These are phyloP conservation scores for Aeschynomene evenia DNA, from an alignment of 306 rosid genomes.

Conservation along the genomic window DNA sequence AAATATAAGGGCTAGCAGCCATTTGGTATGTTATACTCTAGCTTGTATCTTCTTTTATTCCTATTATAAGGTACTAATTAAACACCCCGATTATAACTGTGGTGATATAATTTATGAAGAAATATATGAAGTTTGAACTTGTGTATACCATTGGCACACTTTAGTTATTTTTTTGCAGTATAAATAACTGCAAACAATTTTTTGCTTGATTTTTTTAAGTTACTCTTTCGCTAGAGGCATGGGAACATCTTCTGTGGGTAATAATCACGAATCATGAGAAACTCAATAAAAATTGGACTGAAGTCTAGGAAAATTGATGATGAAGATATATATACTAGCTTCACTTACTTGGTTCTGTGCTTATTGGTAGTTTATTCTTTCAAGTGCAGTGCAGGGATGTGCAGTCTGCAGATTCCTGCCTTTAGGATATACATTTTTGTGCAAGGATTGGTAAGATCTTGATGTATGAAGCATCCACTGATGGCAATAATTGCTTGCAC, in stretches of 20 bases:
- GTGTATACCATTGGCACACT: conserved; percentile 17
- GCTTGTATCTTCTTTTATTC: background rate
- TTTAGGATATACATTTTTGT: background rate
- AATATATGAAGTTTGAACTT: conserved; percentile 16
- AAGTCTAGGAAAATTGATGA: background rate
- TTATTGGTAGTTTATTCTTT: background rate
- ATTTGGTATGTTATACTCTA: conserved; percentile 31
- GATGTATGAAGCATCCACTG: conserved; percentile 10
- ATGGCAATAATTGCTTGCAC: background rate
- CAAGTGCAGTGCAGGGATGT: background rate
- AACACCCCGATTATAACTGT: conserved; percentile 21
- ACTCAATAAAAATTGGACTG: background rate
- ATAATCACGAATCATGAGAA: conserved; percentile 12
- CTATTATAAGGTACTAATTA: conserved; percentile 17
- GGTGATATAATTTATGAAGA: conserved; percentile 14
- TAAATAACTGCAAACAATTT: background rate
- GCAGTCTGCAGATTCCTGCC: background rate
- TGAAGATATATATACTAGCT: background rate
- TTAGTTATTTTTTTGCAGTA: background rate
- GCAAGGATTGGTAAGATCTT: background rate
- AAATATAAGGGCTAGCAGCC: conserved; percentile 33
- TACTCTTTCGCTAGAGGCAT: background rate
- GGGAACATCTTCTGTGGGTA: conserved; percentile 18
- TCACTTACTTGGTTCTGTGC: background rate
- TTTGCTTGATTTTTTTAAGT: background rate